Base-by-base conservation (phyloP, 352 stramenopile species). In the Pythium monospermum region DNA sequence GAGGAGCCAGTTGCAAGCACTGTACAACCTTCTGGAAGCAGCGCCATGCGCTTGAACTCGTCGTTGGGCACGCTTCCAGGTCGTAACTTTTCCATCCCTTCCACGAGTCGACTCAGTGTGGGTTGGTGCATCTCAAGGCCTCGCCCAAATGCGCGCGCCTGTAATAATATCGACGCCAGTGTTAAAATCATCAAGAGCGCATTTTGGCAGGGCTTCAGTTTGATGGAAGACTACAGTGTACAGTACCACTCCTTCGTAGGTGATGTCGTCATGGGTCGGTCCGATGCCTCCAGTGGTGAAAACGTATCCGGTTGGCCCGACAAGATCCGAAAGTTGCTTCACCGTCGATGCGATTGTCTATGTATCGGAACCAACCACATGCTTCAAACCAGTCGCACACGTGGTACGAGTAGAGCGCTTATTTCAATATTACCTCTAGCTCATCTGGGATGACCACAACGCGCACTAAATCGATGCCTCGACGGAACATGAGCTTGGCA, bases 241-340 rank as follows among this genome's bases (percentile, higher is more conserved):
- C 7, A 50, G 51, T 91, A 87, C 80, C 59, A 91, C 76, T 49
- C 76, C 81, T 46, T 91, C 76, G 51, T 94, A 94, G 83, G 83
- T 94, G 60, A 94, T 91, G 55, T 94, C 83, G 59, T 94, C 83
- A 38, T 94, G 83, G 12, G 83, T 94, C 5, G 81, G 83, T 3
- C 83, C 83, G 38, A 94, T 92, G 30, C 83, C 83, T 53, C 83
- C 83, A 6, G 83, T 91, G 10, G 83, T 92, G 65, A 94, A 74
- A 12, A 94, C 81, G 53, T 89, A 94, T 16, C 83, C 83, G 12
- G 45, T 71, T 12, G 71, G 73, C 3, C 83, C 83, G 13, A 94
- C 83, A 18, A 87, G 68, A 6, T 86, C 67, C 30, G 79, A 92
- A 6, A 94, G 62, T 19, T 85, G 57, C 49, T 85, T 75, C 22